Conservation (phyloP, 768 basidiomycete genomes). For the Rhodotorula taiwanensis region DNA sequence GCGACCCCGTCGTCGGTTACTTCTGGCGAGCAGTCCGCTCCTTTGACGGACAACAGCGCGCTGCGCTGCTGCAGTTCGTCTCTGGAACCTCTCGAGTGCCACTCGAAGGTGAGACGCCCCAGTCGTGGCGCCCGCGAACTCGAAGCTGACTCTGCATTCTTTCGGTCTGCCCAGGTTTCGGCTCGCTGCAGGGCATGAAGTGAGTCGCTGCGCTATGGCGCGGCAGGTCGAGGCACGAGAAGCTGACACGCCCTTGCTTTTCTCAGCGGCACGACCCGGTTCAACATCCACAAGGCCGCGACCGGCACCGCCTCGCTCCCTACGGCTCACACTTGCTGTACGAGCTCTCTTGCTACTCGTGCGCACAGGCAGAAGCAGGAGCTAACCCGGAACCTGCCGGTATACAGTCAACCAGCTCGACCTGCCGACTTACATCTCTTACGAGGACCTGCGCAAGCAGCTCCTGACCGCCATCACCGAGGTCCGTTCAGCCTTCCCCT, state of each 20-base stretch:
- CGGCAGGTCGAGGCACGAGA: neutral
- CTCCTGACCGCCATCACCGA: conserved; percentile 88
- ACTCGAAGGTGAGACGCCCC: too few species aligned
- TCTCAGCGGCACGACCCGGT: conserved; percentile 30
- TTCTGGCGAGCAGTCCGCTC: conserved; percentile 99
- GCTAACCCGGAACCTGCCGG: neutral
- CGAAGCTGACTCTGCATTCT: too few species aligned
- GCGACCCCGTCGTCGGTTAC: conserved; percentile 92
- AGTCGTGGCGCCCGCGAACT: too few species aligned
- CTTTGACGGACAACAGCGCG: conserved; percentile 86
- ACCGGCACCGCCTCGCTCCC: conserved; percentile 18
- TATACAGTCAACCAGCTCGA: conserved; percentile 47
- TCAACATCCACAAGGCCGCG: conserved; percentile 35
- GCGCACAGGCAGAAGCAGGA: too few species aligned
- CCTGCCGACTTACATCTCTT: conserved; percentile 87
- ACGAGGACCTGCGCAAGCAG: conserved; percentile 90
- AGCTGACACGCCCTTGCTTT: neutral
- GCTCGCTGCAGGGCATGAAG: conserved; percentile 63
- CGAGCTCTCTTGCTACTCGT: neutral
- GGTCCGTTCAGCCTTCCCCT: conserved; percentile 55
- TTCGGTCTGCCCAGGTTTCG: too few species aligned
- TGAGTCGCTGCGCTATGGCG: conserved; percentile 1
- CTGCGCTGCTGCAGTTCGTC: conserved; percentile 79
- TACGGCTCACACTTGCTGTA: conserved; percentile 40
- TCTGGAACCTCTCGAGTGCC: conserved; percentile 80